Percentiles rank a stretch among this genome's conserved stretches.
Evolutionary conservation across 2,329 filamentous ascomycete genomes (phyloP).

Genomic region (Catunica adiposa): DNA sequence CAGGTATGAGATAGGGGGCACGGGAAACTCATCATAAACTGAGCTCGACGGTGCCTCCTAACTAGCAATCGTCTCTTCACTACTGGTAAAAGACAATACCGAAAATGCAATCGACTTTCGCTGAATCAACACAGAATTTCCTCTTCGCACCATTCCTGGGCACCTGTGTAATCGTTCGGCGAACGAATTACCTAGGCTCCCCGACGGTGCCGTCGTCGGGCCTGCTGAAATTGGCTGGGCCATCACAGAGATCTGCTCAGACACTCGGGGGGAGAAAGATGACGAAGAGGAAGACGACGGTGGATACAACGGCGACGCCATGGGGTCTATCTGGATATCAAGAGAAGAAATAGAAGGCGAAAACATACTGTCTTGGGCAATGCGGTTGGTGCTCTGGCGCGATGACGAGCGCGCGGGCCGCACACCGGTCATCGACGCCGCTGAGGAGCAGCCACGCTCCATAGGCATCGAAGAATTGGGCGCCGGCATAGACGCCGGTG

Average conservation of each 20-base stretch:
- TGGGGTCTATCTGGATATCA: neutral
- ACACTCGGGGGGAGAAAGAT: neutral
- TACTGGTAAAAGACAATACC: slow-evolving; percentile 6
- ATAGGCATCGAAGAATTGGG: slow-evolving; percentile 2
- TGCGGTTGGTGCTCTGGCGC: slow-evolving; percentile 10
- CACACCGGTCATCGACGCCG: slow-evolving; percentile 9
- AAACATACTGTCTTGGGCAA: slow-evolving; percentile 7
- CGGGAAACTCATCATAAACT: slow-evolving; percentile 7
- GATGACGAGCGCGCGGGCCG: slow-evolving; percentile 12
- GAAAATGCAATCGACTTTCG: slow-evolving; percentile 10
- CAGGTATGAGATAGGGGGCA: slow-evolving; percentile 4
- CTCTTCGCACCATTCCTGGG: slow-evolving; percentile 8
- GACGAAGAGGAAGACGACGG: neutral
- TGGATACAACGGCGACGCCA: neutral
- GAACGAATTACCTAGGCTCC: slow-evolving; percentile 10
- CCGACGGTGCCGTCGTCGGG: slow-evolving; percentile 2
- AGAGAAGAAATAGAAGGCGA: slow-evolving; percentile 2
- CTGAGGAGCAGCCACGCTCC: slow-evolving; percentile 9
- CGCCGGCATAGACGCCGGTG: neutral
- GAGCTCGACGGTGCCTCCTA: neutral
- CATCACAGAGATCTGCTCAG: slow-evolving; percentile 6
- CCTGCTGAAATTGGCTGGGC: slow-evolving; percentile 7
- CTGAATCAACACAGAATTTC: slow-evolving; percentile 9
- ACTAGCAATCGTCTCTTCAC: slow-evolving; percentile 4
- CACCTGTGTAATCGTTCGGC: slow-evolving; percentile 8